Conservation (phyloP, 2,329 filamentous ascomycete species). For the Tricladium varicosporioides region DNA sequence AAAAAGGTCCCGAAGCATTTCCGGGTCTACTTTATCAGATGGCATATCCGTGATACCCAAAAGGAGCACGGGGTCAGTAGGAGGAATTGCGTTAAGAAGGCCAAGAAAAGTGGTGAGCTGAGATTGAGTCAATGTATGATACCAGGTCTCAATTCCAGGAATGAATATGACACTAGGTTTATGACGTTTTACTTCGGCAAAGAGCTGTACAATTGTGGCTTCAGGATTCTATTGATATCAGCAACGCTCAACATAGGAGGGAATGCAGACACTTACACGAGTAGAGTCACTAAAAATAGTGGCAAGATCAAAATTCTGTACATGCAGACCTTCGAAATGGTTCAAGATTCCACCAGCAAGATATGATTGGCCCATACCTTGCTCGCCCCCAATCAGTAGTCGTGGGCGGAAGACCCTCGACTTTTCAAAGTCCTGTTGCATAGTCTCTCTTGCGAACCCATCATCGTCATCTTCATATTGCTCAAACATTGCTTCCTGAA, state of each 20-base stretch:
- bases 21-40: slow-evolving; percentile 56
- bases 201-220: slow-evolving; percentile 84
- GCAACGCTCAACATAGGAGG: neutral
- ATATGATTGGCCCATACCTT: slow-evolving; percentile 94
- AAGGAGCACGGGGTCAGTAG: slow-evolving; percentile 85
- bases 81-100: slow-evolving; percentile 77
- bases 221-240: slow-evolving; percentile 46
- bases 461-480: slow-evolving; percentile 78
- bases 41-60: slow-evolving; percentile 79
- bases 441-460: slow-evolving; percentile 80
- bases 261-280: slow-evolving; percentile 51
- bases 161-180: slow-evolving; percentile 97
- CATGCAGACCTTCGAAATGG: slow-evolving; percentile 88
- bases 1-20: slow-evolving; percentile 76
- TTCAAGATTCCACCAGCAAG: slow-evolving; percentile 82
- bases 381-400: slow-evolving; percentile 75
- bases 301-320: slow-evolving; percentile 90
- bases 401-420: slow-evolving; percentile 86
- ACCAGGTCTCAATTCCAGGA: slow-evolving; percentile 87
- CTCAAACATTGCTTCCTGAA: slow-evolving; percentile 92
- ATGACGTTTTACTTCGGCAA: slow-evolving; percentile 88
- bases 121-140: slow-evolving; percentile 55
- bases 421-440: slow-evolving; percentile 76
- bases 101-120: slow-evolving; percentile 80
- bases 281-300: slow-evolving; percentile 81